Evolutionary conservation across 2,329 filamentous ascomycete species (phyloP).

Genomic region (Dendryphion nanum): DNA sequence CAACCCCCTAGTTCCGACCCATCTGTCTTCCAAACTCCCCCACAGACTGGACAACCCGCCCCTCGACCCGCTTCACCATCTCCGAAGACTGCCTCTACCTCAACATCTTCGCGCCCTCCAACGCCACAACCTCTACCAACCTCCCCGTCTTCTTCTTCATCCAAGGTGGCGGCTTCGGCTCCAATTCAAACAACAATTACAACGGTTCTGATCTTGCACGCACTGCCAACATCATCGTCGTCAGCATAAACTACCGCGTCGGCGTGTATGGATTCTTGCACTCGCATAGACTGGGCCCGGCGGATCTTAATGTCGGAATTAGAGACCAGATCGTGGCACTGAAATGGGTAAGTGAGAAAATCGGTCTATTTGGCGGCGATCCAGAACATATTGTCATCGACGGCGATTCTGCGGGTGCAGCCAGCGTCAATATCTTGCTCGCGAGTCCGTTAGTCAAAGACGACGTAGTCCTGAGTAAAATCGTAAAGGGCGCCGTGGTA

Average conservation of each 20-base stretch:
- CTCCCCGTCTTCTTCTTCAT: constrained; percentile 65
- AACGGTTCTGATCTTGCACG: constrained; percentile 64
- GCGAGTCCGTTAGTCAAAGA: constrained; percentile 48
- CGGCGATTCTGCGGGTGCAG: constrained; percentile 66
- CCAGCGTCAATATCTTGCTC: constrained; percentile 23
- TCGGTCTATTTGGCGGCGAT: constrained; percentile 63
- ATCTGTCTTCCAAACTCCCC: constrained; percentile 32
- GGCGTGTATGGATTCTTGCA: constrained; percentile 72
- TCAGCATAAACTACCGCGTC: constrained; percentile 75
- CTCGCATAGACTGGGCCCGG: constrained; percentile 46
- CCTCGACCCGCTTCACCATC: constrained; percentile 14
- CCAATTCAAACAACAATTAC: constrained; percentile 50
- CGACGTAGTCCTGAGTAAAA: constrained; percentile 45
- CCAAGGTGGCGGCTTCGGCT: constrained; percentile 48
- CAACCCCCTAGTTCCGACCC: constrained; percentile 25
- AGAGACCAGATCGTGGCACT: constrained; percentile 68
- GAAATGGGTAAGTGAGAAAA: constrained; percentile 66
- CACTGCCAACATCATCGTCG: constrained; percentile 62
- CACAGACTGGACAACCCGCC: constrained; percentile 18
- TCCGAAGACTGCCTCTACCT: constrained; percentile 71
- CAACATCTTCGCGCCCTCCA: constrained; percentile 61
- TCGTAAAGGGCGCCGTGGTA: constrained; percentile 55
- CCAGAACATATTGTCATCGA: constrained; percentile 66
- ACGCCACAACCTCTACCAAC: constrained; percentile 49
- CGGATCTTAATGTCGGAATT: constrained; percentile 68